A percentile compares a stretch with the other conserved stretches of the same genome.
Evolutionary conservation across 2,329 filamentous ascomycete species (phyloP).

Genomic region (Epichloe gansuensis): DNA sequence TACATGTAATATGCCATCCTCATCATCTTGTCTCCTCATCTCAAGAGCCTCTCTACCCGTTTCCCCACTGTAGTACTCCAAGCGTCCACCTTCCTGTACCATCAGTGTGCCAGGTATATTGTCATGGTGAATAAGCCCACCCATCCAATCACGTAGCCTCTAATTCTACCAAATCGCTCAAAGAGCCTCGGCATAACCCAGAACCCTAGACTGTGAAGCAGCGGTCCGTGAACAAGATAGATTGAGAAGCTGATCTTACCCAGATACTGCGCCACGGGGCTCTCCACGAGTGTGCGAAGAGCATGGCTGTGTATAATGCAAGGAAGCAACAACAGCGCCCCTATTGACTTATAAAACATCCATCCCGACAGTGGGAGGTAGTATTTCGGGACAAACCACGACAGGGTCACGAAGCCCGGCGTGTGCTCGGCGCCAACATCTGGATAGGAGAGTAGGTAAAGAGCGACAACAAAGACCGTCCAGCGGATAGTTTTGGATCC

Average conservation of each 20-base stretch:
- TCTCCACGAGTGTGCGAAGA: slow-evolving; percentile 19
- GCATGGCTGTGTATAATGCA: slow-evolving; percentile 21
- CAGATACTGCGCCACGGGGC: slow-evolving; percentile 22
- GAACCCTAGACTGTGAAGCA: slow-evolving; percentile 47
- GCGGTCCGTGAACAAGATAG: slow-evolving; percentile 37
- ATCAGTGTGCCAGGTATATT: slow-evolving; percentile 23
- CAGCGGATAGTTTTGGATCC: slow-evolving; percentile 12
- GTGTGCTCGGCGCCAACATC: slow-evolving; percentile 26
- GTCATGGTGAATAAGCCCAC: slow-evolving; percentile 17
- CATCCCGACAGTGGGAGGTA: slow-evolving; percentile 24
- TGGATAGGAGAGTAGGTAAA: slow-evolving; percentile 27
- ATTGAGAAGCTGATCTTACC: slow-evolving; percentile 28
- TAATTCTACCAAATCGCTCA: slow-evolving; percentile 19
- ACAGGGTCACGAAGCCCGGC: slow-evolving; percentile 22
- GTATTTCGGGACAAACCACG: slow-evolving; percentile 22
- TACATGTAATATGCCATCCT: no score
- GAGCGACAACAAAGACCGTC: slow-evolving; percentile 17
- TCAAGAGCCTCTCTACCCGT: slow-evolving; percentile 17
- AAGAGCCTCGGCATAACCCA: slow-evolving; percentile 35
- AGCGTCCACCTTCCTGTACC: slow-evolving; percentile 22
- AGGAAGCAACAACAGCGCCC: slow-evolving; percentile 23
- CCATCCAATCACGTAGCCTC: slow-evolving; percentile 21
- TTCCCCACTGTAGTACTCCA: slow-evolving; percentile 26
- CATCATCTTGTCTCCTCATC: not conserved
- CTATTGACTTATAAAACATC: slow-evolving; percentile 27